Percentiles rank a stretch among this genome's conserved stretches.
phyloP scores from a whole-genome alignment of 768 basidiomycete species.

The Suillus placidus region DNA sequence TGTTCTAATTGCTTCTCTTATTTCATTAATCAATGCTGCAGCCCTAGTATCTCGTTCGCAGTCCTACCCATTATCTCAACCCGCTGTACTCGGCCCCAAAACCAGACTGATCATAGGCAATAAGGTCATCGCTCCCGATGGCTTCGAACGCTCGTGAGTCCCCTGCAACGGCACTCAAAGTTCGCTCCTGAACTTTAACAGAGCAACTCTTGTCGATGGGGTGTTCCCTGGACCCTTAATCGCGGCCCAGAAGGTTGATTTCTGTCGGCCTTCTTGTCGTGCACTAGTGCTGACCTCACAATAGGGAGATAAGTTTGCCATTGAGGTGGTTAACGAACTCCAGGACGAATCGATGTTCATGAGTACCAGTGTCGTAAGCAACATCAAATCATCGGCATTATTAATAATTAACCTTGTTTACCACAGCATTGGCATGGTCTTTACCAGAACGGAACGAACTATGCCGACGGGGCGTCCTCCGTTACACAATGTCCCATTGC shows the following conservation, averaged over 20 bases:
- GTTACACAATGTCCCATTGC: conserved; percentile 45
- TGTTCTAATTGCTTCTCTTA: conserved; percentile 12
- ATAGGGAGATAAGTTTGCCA: conserved; percentile 38
- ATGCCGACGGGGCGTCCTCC: conserved; percentile 35
- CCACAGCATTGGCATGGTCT: conserved; percentile 29
- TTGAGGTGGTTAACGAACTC: conserved; percentile 51
- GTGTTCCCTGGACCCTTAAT: conserved; percentile 50
- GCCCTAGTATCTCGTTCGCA: conserved; percentile 20
- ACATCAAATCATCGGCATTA: neutral
- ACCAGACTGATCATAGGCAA: conserved; percentile 41
- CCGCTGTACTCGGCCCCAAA: conserved; percentile 22
- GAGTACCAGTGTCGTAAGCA: conserved; percentile 52
- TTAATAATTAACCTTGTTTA: neutral
- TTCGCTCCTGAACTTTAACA: conserved; percentile 16
- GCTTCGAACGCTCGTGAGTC: conserved; percentile 45
- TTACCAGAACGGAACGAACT: conserved; percentile 24
- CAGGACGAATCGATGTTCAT: conserved; percentile 49
- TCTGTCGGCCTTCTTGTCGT: neutral
- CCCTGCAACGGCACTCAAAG: neutral
- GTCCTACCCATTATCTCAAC: conserved; percentile 8
- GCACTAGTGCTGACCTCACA: conserved; percentile 17
- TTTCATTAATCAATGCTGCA: conserved; percentile 18
- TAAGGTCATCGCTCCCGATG: conserved; percentile 47
- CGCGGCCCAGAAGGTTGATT: conserved; percentile 36
- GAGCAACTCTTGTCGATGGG: conserved; percentile 45